phyloP scores from a whole-genome alignment of 1,284 basidiomycete genomes.

The Cutaneotrichosporon curvatum region DNA sequence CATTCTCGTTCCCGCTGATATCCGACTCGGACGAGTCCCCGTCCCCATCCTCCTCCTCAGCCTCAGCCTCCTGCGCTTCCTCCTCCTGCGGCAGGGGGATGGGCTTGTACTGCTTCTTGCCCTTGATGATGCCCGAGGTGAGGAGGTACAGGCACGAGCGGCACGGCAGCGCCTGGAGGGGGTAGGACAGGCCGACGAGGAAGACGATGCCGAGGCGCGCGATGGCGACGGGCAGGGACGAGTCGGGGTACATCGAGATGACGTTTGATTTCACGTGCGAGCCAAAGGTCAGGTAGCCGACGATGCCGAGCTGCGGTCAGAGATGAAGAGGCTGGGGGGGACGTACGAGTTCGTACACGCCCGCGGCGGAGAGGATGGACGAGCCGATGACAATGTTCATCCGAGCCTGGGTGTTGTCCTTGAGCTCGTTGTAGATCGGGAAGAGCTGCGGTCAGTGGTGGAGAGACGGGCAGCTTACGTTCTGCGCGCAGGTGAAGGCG shows the following conservation, averaged over 20 bases:
- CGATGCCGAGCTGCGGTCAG: conserved; percentile 16
- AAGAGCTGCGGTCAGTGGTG: conserved; percentile 56
- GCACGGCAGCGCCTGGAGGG: conserved; percentile 88
- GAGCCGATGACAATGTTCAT: conserved; percentile 82
- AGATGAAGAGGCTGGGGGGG: background rate
- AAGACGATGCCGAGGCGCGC: conserved; percentile 89
- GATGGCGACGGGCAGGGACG: conserved; percentile 82
- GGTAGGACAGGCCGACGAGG: conserved; percentile 84
- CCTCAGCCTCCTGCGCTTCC: conserved; percentile 19
- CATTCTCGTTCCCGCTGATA: conserved; percentile 27
- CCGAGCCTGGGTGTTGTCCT: conserved; percentile 66
- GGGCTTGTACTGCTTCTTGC: conserved; percentile 19
- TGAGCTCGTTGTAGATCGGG: conserved; percentile 89
- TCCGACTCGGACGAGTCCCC: conserved; percentile 14
- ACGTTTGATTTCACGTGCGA: conserved; percentile 82
- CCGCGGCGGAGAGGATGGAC: conserved; percentile 71
- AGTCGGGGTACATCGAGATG: conserved; percentile 67
- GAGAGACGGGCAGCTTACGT: conserved; percentile 53
- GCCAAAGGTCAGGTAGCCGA: conserved; percentile 92
- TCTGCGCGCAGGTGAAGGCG: conserved; percentile 85
- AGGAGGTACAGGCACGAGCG: conserved; percentile 88
- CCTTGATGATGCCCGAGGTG: conserved; percentile 33
- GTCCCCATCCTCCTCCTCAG: conserved; percentile 8
- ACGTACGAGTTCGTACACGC: conserved; percentile 62
- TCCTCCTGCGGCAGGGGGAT: conserved; percentile 9